Conservation (phyloP, 169 alveolate genomes). For the Besnoitia besnoiti region DNA sequence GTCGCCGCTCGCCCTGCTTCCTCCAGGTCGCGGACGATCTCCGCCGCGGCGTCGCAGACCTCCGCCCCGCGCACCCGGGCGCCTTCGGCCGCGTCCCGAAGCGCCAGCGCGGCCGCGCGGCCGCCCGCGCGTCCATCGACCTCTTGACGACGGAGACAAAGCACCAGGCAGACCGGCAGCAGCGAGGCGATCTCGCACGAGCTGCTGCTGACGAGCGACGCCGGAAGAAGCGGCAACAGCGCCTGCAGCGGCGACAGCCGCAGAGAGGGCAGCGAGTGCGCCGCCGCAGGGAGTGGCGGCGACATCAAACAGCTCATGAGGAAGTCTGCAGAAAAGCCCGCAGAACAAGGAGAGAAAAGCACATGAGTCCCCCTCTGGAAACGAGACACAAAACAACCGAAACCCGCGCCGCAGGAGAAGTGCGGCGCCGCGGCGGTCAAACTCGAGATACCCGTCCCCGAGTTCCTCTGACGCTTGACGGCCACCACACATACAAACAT, state of each 20-base stretch:
- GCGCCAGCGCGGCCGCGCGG: no score
- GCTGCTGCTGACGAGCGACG: constrained; percentile 32
- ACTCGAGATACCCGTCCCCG: no score
- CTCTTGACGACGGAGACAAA: not conserved
- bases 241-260: constrained; percentile 41
- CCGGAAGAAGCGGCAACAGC: constrained; percentile 3
- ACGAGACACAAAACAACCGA: no score
- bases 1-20: not conserved
- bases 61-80: not conserved
- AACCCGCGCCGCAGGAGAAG: no score
- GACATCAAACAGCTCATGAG: not conserved
- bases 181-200: constrained; percentile 4
- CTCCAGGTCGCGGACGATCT: not conserved
- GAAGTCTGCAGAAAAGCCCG: not conserved
- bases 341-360: no score
- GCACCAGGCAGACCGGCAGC: not conserved
- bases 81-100: no score
- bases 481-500: no score
- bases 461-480: no score
- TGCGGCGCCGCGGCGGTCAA: no score
- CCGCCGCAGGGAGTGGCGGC: not conserved
- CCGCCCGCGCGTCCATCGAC: not conserved
- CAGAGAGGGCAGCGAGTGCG: constrained; percentile 24
- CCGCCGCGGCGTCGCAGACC: not conserved
- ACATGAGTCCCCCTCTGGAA: no score